Conservation (phyloP, 257 asterid genomes). For the Gentiana macrophylla region DNA sequence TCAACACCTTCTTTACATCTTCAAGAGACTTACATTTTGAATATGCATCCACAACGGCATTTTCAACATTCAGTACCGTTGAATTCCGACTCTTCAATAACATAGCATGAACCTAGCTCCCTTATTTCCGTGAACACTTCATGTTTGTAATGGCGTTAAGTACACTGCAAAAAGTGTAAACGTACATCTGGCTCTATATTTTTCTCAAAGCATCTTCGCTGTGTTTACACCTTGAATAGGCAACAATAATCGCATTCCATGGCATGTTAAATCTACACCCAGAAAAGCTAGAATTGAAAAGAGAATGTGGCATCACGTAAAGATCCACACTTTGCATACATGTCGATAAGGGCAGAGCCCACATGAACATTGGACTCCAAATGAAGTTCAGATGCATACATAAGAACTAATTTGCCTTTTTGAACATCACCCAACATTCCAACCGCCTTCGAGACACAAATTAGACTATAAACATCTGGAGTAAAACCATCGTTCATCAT, state of each 20-base stretch:
- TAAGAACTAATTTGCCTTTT: constrained; percentile 34
- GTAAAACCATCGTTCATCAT: constrained; percentile 37
- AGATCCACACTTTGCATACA: constrained; percentile 40
- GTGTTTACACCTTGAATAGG: constrained; percentile 18
- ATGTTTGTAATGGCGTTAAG: constrained; percentile 31
- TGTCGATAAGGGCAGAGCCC: constrained; percentile 45
- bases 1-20: constrained; percentile 30
- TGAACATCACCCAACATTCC: constrained; percentile 31
- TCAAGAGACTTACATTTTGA: constrained; percentile 42
- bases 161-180: constrained; percentile 40
- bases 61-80: constrained; percentile 21
- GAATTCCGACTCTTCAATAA: constrained; percentile 28
- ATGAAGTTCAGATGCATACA: constrained; percentile 21
- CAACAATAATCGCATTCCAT: constrained; percentile 53
- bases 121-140: constrained; percentile 21
- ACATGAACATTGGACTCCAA: constrained; percentile 29
- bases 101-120: constrained; percentile 36
- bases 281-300: constrained; percentile 20
- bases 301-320: constrained; percentile 28
- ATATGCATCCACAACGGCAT: constrained; percentile 47
- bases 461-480: constrained; percentile 27
- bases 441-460: constrained; percentile 40
- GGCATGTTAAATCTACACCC: constrained; percentile 30
- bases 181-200: constrained; percentile 24
- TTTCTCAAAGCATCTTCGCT: constrained; percentile 28